These are phyloP conservation scores for Mycogone perniciosa DNA, from an alignment of 2,329 filamentous ascomycete genomes.

Conservation along the genomic window DNA sequence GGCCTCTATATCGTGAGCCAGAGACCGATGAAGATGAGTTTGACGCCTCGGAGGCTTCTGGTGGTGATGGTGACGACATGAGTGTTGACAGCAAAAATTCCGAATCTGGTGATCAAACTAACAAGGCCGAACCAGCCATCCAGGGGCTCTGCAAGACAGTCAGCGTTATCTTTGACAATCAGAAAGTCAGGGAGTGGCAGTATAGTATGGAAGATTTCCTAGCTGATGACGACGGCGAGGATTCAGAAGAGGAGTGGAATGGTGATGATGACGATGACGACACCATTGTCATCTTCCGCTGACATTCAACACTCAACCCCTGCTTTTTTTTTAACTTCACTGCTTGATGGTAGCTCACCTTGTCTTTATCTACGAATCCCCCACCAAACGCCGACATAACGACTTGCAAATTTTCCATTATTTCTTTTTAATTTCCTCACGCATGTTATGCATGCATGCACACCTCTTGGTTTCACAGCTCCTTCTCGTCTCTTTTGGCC, in stretches of 20 bases:
- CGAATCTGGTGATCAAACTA: neutral
- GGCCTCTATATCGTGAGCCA: conserved; percentile 37
- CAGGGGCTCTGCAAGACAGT: conserved; percentile 68
- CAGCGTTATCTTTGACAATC: conserved; percentile 68
- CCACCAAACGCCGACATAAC: no score
- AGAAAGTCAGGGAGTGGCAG: conserved; percentile 62
- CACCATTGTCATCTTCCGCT: conserved; percentile 21
- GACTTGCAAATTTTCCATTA: no score
- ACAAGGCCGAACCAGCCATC: conserved; percentile 30
- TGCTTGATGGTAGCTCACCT: no score
- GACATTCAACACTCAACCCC: neutral
- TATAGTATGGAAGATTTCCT: conserved; percentile 69
- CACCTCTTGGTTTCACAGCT: no score
- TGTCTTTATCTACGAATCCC: no score
- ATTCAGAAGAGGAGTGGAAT: conserved; percentile 55
- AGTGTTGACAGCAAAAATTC: neutral
- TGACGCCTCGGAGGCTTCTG: conserved; percentile 18
- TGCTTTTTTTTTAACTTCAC: neutral
- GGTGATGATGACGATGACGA: conserved; percentile 49
- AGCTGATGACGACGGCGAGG: conserved; percentile 36
- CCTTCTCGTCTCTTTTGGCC: no score
- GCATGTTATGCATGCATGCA: no score
- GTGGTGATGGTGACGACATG: conserved; percentile 7
- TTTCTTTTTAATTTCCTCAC: no score
- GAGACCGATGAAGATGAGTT: conserved; percentile 40